phyloP scores from a whole-genome alignment of 140 eudicot species.

The Cichorium intybus region DNA sequence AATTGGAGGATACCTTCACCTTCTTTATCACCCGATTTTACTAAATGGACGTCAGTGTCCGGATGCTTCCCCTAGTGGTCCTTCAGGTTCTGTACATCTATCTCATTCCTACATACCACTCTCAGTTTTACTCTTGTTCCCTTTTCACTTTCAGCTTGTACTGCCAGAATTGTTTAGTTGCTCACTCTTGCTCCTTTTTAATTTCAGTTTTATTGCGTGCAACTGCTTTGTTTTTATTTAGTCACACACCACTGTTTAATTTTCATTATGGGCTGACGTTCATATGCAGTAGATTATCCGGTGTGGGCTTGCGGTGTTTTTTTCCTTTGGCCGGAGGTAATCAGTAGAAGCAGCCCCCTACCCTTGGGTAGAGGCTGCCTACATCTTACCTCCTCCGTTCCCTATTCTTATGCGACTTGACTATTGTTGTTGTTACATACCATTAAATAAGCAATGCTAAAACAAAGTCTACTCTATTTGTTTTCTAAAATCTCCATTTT shows the following conservation, averaged over 20 bases:
- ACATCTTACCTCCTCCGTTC: no score
- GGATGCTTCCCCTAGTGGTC: slow-evolving; percentile 97
- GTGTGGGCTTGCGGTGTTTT: no score
- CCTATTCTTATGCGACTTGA: no score
- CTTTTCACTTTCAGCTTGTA: not conserved
- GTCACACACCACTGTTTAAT: not conserved
- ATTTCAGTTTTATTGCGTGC: not conserved
- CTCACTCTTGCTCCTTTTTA: not conserved
- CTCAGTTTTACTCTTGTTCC: no score
- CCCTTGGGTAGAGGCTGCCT: no score
- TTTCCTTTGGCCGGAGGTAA: no score
- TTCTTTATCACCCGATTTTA: slow-evolving; percentile 89
- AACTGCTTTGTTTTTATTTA: not conserved
- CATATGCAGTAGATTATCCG: no score
- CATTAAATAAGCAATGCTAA: no score
- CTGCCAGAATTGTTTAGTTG: not conserved
- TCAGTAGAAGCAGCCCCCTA: no score
- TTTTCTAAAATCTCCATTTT: not conserved
- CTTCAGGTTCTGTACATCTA: slow-evolving; percentile 58
- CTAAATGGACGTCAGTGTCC: slow-evolving; percentile 86
- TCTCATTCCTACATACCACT: slow-evolving; percentile 2
- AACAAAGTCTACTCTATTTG: no score
- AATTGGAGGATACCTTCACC: slow-evolving; percentile 75
- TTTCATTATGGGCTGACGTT: no score
- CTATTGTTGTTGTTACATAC: no score